Conservation (phyloP, 2,329 filamentous ascomycete species). For the Sporothrix pallida region DNA sequence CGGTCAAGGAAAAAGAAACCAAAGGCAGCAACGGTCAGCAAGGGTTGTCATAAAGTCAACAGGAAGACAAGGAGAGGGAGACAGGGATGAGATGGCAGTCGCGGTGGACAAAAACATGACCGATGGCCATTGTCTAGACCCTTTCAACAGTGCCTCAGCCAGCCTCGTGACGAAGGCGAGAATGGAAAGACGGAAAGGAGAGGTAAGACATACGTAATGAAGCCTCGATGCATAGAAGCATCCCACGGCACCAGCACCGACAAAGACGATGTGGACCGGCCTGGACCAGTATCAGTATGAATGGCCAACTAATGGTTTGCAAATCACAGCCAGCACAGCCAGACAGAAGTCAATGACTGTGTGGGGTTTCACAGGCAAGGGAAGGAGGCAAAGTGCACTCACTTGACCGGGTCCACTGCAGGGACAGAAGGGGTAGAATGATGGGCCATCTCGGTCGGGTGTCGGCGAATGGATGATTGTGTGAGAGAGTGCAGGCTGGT, state of each 20-base stretch:
- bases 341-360: background rate
- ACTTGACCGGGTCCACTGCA: slow-evolving; percentile 33
- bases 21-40: slow-evolving; percentile 21
- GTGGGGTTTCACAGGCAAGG: background rate
- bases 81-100: background rate
- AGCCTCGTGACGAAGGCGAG: background rate
- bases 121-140: background rate
- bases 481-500: too few species aligned
- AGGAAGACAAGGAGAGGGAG: background rate
- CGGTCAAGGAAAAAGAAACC: slow-evolving; percentile 9
- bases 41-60: background rate
- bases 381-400: background rate
- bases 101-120: background rate
- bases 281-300: slow-evolving; percentile 41
- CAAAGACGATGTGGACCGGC: slow-evolving; percentile 66
- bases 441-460: slow-evolving; percentile 29
- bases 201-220: slow-evolving; percentile 55
- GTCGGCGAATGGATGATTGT: background rate
- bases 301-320: background rate
- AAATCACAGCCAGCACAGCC: background rate
- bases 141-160: background rate
- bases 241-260: slow-evolving; percentile 73
- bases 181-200: too few species aligned
- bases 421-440: slow-evolving; percentile 28
- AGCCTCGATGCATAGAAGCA: slow-evolving; percentile 75